Evolutionary conservation across 2,329 filamentous ascomycete species (phyloP).

Genomic region (Diaporthe sp.): DNA sequence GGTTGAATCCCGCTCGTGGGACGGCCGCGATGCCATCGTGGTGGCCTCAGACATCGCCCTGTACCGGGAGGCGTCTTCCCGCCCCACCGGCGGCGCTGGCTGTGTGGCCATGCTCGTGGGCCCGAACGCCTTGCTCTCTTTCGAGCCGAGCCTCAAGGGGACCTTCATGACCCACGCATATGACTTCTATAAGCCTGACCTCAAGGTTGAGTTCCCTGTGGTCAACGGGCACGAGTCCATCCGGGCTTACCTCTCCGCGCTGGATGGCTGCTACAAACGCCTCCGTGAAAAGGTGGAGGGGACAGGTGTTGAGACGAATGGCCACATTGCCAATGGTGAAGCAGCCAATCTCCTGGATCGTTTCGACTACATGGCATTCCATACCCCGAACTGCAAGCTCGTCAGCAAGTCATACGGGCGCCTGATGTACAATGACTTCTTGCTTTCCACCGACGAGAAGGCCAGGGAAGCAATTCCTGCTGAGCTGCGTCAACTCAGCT

Average conservation of each 20-base stretch:
- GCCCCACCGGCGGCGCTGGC: slow-evolving; percentile 85
- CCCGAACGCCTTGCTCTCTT: slow-evolving; percentile 80
- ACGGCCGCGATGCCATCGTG: slow-evolving; percentile 85
- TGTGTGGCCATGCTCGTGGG: slow-evolving; percentile 85
- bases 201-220: slow-evolving; percentile 88
- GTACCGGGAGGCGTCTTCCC: slow-evolving; percentile 86
- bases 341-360: slow-evolving; percentile 79
- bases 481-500: slow-evolving; percentile 83
- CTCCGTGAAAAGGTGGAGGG: slow-evolving; percentile 81
- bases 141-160: slow-evolving; percentile 84
- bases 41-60: slow-evolving; percentile 87
- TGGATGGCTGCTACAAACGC: slow-evolving; percentile 85
- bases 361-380: slow-evolving; percentile 88
- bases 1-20: slow-evolving; percentile 89
- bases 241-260: slow-evolving; percentile 84
- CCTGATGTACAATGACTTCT: slow-evolving; percentile 88
- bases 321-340: slow-evolving; percentile 68
- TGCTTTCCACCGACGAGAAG: slow-evolving; percentile 75
- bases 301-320: slow-evolving; percentile 58
- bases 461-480: slow-evolving; percentile 81
- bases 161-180: slow-evolving; percentile 88
- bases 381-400: slow-evolving; percentile 90
- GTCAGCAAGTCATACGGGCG: slow-evolving; percentile 88
- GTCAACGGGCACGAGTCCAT: slow-evolving; percentile 88
- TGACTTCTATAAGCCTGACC: slow-evolving; percentile 92